Conservation (phyloP, 208 protist species). For the Leishmania guyanensis region DNA sequence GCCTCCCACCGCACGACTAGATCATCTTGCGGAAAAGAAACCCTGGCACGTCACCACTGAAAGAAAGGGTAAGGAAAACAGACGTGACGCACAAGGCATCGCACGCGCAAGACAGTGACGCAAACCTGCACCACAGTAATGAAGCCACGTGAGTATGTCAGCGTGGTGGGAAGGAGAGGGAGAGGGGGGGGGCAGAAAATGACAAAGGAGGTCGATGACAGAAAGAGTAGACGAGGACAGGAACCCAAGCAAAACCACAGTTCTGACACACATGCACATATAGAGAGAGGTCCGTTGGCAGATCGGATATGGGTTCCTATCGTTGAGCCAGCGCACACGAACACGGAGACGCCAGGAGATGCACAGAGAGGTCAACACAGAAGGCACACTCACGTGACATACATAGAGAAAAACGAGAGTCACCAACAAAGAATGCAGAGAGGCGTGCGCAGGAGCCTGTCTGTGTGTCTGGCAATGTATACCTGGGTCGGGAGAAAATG, state of each 20-base stretch:
- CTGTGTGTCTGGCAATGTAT: background rate
- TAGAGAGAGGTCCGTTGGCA: background rate
- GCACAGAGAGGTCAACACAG: background rate
- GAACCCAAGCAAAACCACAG: background rate
- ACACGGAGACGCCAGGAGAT: background rate
- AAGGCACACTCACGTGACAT: background rate
- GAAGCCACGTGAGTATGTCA: background rate
- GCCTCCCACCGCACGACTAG: background rate
- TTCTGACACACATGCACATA: background rate
- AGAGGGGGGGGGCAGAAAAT: background rate
- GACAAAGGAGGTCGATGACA: background rate
- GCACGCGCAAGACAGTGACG: background rate
- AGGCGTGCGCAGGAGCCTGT: background rate
- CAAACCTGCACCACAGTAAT: background rate
- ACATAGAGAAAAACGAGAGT: background rate
- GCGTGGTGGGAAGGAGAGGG: background rate
- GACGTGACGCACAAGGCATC: background rate
- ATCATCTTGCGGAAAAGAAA: background rate
- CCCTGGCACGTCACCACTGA: background rate
- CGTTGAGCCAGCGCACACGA: background rate
- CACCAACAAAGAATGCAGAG: background rate
- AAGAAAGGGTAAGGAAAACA: background rate
- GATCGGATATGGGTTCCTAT: too few relatives aligned
- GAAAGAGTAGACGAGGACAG: background rate
- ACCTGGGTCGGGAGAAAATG: background rate